phyloP scores from a whole-genome alignment of 768 basidiomycete genomes.

The Lepiota venenata region DNA sequence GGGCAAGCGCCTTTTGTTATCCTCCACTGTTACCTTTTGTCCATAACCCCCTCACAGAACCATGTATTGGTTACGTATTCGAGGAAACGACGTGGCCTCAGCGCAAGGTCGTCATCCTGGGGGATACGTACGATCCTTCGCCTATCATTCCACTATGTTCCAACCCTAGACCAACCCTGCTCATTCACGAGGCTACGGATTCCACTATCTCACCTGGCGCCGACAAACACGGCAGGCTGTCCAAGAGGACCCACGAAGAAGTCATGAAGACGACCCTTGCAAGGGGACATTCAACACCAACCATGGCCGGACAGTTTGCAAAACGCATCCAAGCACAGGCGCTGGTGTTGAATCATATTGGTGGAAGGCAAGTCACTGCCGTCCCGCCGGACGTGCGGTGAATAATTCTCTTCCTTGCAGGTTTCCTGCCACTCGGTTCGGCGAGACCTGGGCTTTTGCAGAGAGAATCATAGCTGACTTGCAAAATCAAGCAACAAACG shows the following conservation, averaged over 20 bases:
- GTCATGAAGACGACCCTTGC: constrained; percentile 49
- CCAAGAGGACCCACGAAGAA: constrained; percentile 37
- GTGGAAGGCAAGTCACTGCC: constrained; percentile 47
- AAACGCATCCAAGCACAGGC: constrained; percentile 52
- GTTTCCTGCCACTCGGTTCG: constrained; percentile 46
- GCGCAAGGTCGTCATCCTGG: constrained; percentile 72
- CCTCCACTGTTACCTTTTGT: not conserved
- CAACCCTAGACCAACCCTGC: constrained; percentile 51
- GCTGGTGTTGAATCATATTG: constrained; percentile 77
- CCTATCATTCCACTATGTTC: constrained; percentile 54
- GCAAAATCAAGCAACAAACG: constrained; percentile 56
- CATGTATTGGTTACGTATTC: constrained; percentile 79
- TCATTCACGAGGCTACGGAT: constrained; percentile 87
- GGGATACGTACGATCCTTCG: constrained; percentile 71
- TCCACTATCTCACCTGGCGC: constrained; percentile 58
- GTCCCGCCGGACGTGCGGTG: not conserved
- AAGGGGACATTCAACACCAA: constrained; percentile 76
- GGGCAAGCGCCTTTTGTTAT: constrained; percentile 39
- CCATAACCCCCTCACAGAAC: constrained; percentile 41
- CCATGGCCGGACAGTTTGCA: constrained; percentile 77
- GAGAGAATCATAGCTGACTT: constrained; percentile 54
- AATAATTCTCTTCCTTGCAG: constrained; percentile 23
- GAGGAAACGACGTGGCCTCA: constrained; percentile 45
- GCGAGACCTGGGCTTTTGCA: constrained; percentile 30
- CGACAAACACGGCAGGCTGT: constrained; percentile 37